Evolutionary conservation across 2,329 filamentous ascomycete genomes (phyloP).

Genomic region (Lachnellula willkommii): DNA sequence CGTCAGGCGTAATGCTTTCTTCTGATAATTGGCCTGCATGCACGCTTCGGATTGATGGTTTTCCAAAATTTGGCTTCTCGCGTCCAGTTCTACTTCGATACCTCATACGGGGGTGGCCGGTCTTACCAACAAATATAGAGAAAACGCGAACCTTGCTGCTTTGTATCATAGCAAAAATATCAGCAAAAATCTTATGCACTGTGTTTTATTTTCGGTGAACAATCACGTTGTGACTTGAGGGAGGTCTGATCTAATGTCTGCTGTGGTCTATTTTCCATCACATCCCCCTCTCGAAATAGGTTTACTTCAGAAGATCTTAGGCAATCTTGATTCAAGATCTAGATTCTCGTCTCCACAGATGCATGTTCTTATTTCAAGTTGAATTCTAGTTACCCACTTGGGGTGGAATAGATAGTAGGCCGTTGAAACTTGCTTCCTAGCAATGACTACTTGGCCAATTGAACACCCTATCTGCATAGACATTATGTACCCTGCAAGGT

Average conservation of each 20-base stretch:
- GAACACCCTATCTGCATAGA: too few relatives aligned
- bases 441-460: too few relatives aligned
- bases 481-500: too few relatives aligned
- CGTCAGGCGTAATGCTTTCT: constrained; percentile 18
- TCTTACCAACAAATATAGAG: constrained; percentile 25
- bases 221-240: background rate
- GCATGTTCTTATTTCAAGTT: too few relatives aligned
- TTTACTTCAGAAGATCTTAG: too few relatives aligned
- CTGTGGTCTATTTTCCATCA: background rate
- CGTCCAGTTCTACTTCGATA: constrained; percentile 14
- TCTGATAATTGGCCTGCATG: constrained; percentile 15
- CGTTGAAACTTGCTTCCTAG: too few relatives aligned
- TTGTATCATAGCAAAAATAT: constrained; percentile 25
- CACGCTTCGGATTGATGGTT: constrained; percentile 19
- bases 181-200: constrained; percentile 4
- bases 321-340: too few relatives aligned
- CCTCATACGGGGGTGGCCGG: constrained; percentile 6
- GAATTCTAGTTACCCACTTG: too few relatives aligned
- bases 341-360: too few relatives aligned
- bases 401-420: too few relatives aligned
- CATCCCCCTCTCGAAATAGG: too few relatives aligned
- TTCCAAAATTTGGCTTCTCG: constrained; percentile 16
- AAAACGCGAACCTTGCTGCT: constrained; percentile 19
- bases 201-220: background rate
- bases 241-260: background rate